Evolutionary conservation across 148 eudicot species (phyloP), one percentile per base, ranked within the genome.

Genomic region (Vaccinium macrocarpon): DNA sequence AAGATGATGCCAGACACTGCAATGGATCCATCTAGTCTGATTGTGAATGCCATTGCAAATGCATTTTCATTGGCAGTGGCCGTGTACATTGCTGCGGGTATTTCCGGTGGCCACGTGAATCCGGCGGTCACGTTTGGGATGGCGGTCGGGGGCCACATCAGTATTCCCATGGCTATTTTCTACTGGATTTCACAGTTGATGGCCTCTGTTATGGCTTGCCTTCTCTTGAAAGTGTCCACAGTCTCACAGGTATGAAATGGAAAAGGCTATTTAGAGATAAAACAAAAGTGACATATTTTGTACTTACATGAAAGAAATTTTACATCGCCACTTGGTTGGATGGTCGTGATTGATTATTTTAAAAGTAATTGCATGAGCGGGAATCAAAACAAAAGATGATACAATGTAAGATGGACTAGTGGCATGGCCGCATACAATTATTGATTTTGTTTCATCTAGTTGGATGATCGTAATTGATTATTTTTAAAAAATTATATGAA

Each of bases 121-220:
- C 95, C 94, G 49, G 95, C 93, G 0, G 93, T 93, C 25, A 93
- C 95, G 8, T 93, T 93, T 19, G 91, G 87, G 21, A 92, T 86
- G 91, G 94, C 91, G n/a, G 91, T 96, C 1, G 95, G 99, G 7
- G 90, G 98, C 23, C 98, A 91, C 87, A 85, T 96, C 19, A 93
- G 92, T 0, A 74, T 96, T 27, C 90, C 92, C 4, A 87, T 90
- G 56, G 92, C 99, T 19, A 27, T 94, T 0, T 92, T 93, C 89
- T 94, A 94, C 80, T 93, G 94, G 95, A 88, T 95, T 53, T 86
- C 94, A 0, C 98, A 96, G 76, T 86, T 96, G 83, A 87, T 96
- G 76, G 99, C 89, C n/a, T 90, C 98, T 52, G 87, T 95, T 12
- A 84, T 95, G 78, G 99, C 98, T 49, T 96, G 98, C 75, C 90